A percentile compares a stretch with the other conserved stretches of the same genome.
phyloP scores from a whole-genome alignment of 495 filamentous ascomycete species.

The Cercophora newfieldiana region DNA sequence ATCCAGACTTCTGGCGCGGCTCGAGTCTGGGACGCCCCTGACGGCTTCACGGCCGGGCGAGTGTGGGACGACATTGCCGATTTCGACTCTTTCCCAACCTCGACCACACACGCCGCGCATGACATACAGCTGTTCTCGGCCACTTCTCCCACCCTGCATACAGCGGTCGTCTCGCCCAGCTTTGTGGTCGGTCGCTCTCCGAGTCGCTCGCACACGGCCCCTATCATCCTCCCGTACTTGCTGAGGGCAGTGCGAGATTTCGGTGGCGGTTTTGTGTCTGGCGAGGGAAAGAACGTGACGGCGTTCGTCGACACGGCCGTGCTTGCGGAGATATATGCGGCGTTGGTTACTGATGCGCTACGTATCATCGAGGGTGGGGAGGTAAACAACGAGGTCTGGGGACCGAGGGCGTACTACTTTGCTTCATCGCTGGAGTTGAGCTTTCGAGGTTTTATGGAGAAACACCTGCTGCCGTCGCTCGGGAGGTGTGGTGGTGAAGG shows the following conservation, averaged over 20 bases:
- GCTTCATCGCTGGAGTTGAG: slow-evolving; percentile 7
- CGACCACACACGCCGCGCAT: slow-evolving; percentile 8
- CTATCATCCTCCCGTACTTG: slow-evolving; percentile 18
- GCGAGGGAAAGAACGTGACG: slow-evolving; percentile 11
- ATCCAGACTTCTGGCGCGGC: slow-evolving; percentile 22
- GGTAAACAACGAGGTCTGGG: slow-evolving; percentile 8
- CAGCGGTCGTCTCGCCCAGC: slow-evolving; percentile 18
- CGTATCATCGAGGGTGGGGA: neutral
- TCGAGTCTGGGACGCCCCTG: slow-evolving; percentile 14
- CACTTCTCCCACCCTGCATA: slow-evolving; percentile 1
- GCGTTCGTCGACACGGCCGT: slow-evolving; percentile 17
- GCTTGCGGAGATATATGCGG: slow-evolving; percentile 18
- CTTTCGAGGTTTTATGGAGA: slow-evolving; percentile 10
- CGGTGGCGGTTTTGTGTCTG: slow-evolving; percentile 4
- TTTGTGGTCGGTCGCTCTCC: slow-evolving; percentile 20
- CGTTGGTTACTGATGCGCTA: slow-evolving; percentile 8
- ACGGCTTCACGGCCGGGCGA: neutral
- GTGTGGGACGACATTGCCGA: slow-evolving; percentile 22
- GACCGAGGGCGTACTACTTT: slow-evolving; percentile 16
- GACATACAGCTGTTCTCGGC: slow-evolving; percentile 11
- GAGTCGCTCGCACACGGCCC: slow-evolving; percentile 1
- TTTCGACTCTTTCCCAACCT: slow-evolving; percentile 10
- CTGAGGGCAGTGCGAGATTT: neutral
- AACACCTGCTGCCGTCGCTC: neutral
- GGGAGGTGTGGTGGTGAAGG: neutral